Base-by-base conservation (phyloP, 441 rosid species). In the Bocquillonia castaneifolia region DNA sequence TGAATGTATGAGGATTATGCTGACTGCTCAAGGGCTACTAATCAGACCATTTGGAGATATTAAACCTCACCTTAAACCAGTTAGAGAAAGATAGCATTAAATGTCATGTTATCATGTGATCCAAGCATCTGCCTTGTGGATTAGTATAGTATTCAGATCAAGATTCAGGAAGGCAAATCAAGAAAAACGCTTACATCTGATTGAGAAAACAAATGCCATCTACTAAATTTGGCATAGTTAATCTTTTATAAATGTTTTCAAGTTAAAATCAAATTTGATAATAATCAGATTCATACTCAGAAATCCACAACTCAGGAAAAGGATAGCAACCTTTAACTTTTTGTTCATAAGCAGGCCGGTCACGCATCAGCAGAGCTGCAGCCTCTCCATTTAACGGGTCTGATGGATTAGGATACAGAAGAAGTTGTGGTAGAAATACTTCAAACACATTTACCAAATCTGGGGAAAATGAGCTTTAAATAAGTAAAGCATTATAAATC, bases 361-460 rank as follows among this genome's bases (percentile, higher is more conserved):
- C 97, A 28, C 91, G 91, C 92, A 90, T 84, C 96, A 88, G 86
- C 54, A 94, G 71, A 9, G 92, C 93, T 69, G 96, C 97, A 72
- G 99, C 96, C 65, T 90, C 99, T n/a, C 92, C 99, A 68, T 94
- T 91, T 79, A 94, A 83, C 23, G 99, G 97, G 71, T 91, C 96
- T 0, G 92, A 84, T 37, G 99, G 95, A 72, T 94, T 94, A 65
- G 99, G 96, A 78, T 94, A 87, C 81, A 90, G 59, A 63, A 93
- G 97, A 77, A 93, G 93, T 78, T 91, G 99, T 63, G 99, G 99
- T 70, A 93, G 95, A 72, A 93, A 91, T 53, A 87, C 92, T 79
- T 91, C 96, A 69, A 93, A 93, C 75, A 93, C 96, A 75, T 91
- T 91, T 62, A 89, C 90, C 86, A 93, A 81, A 78, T 91, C 99